Evolutionary conservation across 2,329 filamentous ascomycete species (phyloP), one percentile per base, ranked within the genome.

Genomic region (Hymenoscyphus scutula): DNA sequence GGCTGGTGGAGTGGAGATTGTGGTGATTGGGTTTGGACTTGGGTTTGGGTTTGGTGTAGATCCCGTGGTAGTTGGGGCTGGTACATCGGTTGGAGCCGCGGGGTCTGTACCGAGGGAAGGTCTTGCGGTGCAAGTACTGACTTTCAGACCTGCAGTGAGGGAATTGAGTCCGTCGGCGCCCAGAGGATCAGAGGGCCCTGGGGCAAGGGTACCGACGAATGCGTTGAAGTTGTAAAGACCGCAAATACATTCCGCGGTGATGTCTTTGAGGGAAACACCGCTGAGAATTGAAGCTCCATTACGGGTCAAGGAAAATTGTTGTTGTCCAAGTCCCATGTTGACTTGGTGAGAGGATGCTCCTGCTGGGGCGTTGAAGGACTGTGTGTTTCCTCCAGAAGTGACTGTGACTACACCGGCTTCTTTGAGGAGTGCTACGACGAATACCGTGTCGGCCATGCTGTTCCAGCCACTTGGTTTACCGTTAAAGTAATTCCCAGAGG

Each of bases 81-180:
- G 32, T 34, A 34, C 10, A 34, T 34, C 32, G 32, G 32, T 34
- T 13, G 32, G 10, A 34, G 32, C 11, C 5, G 32, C 10, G 15
- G 32, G 10, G 32, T 11, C 7, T 3, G 72, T 72, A 2, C 69
- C 70, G 15, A 76, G 68, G 27, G 74, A 75, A 17, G 74, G 74
- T 41, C 62, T 69, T 11, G 74, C 65, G 48, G 69, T 65, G 60
- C 73, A 75, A 2, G 73, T 74, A 5, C 63, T 34, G 2, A 34
- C 72, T 41, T 70, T 72, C 3, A 75, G 68, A 19, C 73, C 73
- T 2, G 66, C 63, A n/a, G 72, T 73, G 15, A 74, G 65, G 7
- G 69, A 72, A 1, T 67, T 68, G 5, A 74, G 62, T 2, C 73
- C 73, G 57, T 65, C 65, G 23, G 63, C 63, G 17, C 62, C 65